Evolutionary conservation across 176 grass and related monocot genomes (phyloP).

Genomic region (Leersia perrieri): DNA sequence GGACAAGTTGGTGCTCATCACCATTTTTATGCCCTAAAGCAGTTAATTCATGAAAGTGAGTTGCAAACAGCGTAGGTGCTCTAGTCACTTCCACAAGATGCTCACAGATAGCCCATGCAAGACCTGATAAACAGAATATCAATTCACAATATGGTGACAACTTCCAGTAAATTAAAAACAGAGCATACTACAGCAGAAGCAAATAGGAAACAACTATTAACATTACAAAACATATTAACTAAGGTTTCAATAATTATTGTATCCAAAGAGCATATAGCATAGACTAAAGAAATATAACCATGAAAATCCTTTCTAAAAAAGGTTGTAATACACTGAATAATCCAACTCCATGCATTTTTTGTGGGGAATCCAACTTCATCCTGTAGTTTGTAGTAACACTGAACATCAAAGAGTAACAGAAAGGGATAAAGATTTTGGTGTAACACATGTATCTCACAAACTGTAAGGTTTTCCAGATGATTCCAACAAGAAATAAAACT

Average conservation of each 20-base stretch:
- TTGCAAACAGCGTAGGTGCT: conserved; percentile 92
- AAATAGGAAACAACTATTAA: background rate
- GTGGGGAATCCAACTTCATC: background rate
- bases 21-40: conserved; percentile 62
- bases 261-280: background rate
- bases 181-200: conserved; percentile 12
- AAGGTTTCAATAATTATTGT: conserved; percentile 7
- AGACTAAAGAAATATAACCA: background rate
- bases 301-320: background rate
- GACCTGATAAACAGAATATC: conserved; percentile 49
- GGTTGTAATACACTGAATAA: background rate
- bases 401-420: background rate
- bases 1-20: conserved; percentile 32
- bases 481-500: conserved; percentile 7
- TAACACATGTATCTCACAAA: conserved; percentile 21
- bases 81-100: conserved; percentile 90
- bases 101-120: conserved; percentile 98
- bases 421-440: background rate
- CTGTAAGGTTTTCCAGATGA: background rate
- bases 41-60: conserved; percentile 98
- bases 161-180: conserved; percentile 23
- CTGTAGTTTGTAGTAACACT: background rate
- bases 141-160: conserved; percentile 20
- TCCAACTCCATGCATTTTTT: background rate
- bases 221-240: background rate